Percentiles rank a stretch among this genome's conserved stretches.
Evolutionary conservation across 306 rosid species (phyloP).

Genomic region (Fragaria iinumae): DNA sequence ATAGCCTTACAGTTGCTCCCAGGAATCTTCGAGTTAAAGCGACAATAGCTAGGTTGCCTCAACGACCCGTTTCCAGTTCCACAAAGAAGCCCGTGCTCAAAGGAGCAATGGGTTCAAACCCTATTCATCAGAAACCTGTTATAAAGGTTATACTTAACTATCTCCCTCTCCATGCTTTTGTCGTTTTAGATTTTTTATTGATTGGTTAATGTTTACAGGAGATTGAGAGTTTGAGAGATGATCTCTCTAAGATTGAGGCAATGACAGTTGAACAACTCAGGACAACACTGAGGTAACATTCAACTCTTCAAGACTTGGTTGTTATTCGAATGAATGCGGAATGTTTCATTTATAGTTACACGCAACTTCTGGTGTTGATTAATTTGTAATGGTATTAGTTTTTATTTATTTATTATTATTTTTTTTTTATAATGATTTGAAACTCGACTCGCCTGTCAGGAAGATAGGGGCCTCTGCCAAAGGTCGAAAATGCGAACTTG

Average conservation of each 20-base stretch:
- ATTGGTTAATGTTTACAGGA: constrained; percentile 41
- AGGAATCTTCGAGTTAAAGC: constrained; percentile 41
- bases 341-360: not conserved
- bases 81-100: constrained; percentile 32
- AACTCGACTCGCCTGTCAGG: constrained; percentile 50
- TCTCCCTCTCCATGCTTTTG: not conserved
- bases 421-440: constrained; percentile 23
- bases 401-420: no score
- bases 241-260: constrained; percentile 51
- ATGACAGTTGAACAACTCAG: constrained; percentile 85
- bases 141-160: constrained; percentile 38
- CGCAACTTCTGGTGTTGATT: not conserved
- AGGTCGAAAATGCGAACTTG: constrained; percentile 76
- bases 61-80: constrained; percentile 46
- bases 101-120: constrained; percentile 32
- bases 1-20: constrained; percentile 49
- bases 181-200: not conserved
- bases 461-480: constrained; percentile 59
- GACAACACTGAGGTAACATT: constrained; percentile 54
- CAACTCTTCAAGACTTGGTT: not conserved
- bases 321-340: not conserved
- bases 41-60: constrained; percentile 40
- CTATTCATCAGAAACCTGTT: constrained; percentile 22
- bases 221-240: constrained; percentile 56
- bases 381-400: not conserved